These are phyloP conservation scores for Sporothrix globosa DNA, from an alignment of 2,329 filamentous ascomycete species.

Conservation along the genomic window DNA sequence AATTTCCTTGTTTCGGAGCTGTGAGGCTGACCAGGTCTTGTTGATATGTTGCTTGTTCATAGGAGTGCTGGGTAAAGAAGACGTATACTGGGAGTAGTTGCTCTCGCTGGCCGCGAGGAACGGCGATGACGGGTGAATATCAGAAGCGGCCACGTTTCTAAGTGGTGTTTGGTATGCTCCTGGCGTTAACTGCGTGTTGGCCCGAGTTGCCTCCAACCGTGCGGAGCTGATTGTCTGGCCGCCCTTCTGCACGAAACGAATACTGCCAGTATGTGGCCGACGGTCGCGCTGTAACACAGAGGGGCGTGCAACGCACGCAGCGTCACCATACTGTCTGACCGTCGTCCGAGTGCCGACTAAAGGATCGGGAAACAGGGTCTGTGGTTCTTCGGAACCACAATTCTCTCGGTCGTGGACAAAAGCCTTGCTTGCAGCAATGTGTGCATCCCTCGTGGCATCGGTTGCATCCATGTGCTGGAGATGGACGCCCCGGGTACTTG, in stretches of 20 bases:
- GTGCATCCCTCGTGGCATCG: conserved; percentile 61
- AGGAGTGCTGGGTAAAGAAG: conserved; percentile 18
- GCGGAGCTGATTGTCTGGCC: conserved; percentile 10
- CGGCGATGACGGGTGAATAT: neutral
- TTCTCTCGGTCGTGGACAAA: conserved; percentile 57
- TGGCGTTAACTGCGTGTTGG: neutral
- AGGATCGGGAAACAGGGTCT: conserved; percentile 32
- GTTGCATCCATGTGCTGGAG: conserved; percentile 55
- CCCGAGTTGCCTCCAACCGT: neutral
- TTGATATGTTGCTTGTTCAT: conserved; percentile 24
- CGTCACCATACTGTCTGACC: neutral
- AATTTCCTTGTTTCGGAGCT: conserved; percentile 34
- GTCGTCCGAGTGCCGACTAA: neutral
- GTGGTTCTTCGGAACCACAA: conserved; percentile 43
- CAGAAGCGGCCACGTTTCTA: neutral
- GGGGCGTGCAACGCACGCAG: neutral
- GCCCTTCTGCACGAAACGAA: conserved; percentile 52
- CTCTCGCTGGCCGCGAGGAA: conserved; percentile 28
- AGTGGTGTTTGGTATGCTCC: neutral
- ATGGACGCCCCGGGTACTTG: conserved; percentile 50
- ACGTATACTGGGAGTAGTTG: conserved; percentile 28
- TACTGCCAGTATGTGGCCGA: conserved; percentile 48
- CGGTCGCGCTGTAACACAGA: neutral
- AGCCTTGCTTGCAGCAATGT: conserved; percentile 64
- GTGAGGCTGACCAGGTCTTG: conserved; percentile 31